phyloP scores from a whole-genome alignment of 2,329 filamentous ascomycete species.

The Clonostachys chloroleuca region DNA sequence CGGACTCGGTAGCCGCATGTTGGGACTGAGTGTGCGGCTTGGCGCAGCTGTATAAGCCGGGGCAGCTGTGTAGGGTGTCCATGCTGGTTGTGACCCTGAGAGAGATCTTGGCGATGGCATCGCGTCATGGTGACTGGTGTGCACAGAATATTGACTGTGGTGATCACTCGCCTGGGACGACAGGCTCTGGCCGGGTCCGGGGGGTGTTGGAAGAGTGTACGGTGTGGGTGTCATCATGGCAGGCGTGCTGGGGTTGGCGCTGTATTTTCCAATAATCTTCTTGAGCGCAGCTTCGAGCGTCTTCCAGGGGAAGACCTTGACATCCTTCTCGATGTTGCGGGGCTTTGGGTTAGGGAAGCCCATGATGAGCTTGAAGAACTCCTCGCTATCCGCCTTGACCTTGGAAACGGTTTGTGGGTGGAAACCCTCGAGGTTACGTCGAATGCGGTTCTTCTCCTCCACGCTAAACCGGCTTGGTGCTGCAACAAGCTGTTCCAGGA shows the following conservation, averaged over 20 bases:
- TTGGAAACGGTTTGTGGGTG: slow-evolving; percentile 91
- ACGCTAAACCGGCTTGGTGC: slow-evolving; percentile 77
- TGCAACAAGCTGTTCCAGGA: slow-evolving; percentile 88
- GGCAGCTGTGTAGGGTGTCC: slow-evolving; percentile 36
- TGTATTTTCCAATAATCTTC: slow-evolving; percentile 98
- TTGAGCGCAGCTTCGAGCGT: slow-evolving; percentile 81
- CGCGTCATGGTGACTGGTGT: slow-evolving; percentile 39
- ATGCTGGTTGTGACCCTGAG: slow-evolving; percentile 39
- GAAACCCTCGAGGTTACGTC: slow-evolving; percentile 92
- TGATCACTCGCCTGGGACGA: slow-evolving; percentile 19
- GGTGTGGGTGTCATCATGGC: slow-evolving; percentile 29
- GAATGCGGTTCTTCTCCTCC: slow-evolving; percentile 97
- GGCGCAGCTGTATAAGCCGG: slow-evolving; percentile 23
- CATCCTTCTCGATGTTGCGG: slow-evolving; percentile 97
- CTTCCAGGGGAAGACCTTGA: slow-evolving; percentile 98
- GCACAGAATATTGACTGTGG: slow-evolving; percentile 31
- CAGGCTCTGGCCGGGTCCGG: slow-evolving; percentile 22
- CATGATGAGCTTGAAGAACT: slow-evolving; percentile 99
- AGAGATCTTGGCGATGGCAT: slow-evolving; percentile 50
- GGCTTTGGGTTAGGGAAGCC: slow-evolving; percentile 92
- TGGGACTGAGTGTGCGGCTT: slow-evolving; percentile 36
- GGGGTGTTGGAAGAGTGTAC: slow-evolving; percentile 43
- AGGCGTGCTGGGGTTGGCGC: slow-evolving; percentile 39
- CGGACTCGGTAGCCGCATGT: slow-evolving; percentile 25
- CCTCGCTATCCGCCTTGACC: slow-evolving; percentile 84